phyloP scores from a whole-genome alignment of 306 rosid species.

The Malus sieversii region DNA sequence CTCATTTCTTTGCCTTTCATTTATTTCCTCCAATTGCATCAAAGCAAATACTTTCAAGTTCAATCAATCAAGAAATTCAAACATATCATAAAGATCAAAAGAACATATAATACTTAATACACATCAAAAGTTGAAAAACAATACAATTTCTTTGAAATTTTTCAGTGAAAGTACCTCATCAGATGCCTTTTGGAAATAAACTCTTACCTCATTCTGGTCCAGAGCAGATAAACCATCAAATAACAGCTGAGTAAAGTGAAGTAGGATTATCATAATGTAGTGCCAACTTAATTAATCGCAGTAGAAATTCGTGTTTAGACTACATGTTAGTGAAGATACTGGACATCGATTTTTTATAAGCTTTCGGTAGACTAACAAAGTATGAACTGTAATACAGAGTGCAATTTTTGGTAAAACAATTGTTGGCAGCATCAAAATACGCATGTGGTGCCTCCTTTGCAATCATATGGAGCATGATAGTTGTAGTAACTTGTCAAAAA shows the following conservation, averaged over 20 bases:
- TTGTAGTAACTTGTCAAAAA: background rate
- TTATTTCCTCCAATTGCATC: too few relatives aligned
- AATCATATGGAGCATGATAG: background rate
- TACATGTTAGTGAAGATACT: background rate
- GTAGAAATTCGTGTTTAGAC: background rate
- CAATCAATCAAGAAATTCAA: too few relatives aligned
- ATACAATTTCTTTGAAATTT: too few relatives aligned
- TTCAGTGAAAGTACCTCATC: too few relatives aligned
- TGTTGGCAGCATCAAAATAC: background rate
- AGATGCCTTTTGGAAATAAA: too few relatives aligned
- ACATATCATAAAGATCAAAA: too few relatives aligned
- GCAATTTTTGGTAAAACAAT: background rate
- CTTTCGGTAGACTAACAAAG: background rate
- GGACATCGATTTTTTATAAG: background rate
- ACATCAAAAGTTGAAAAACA: too few relatives aligned
- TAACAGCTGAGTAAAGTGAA: background rate
- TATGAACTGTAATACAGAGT: background rate
- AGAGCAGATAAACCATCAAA: background rate
- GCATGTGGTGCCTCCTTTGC: background rate
- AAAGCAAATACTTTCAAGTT: too few relatives aligned
- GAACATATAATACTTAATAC: too few relatives aligned
- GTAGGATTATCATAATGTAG: background rate
- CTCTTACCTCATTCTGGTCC: too few relatives aligned
- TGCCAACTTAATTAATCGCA: background rate
- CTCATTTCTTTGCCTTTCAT: too few relatives aligned